phyloP scores from a whole-genome alignment of 192 early-diverging fungal genomes.

The Allomyces javanicus region DNA sequence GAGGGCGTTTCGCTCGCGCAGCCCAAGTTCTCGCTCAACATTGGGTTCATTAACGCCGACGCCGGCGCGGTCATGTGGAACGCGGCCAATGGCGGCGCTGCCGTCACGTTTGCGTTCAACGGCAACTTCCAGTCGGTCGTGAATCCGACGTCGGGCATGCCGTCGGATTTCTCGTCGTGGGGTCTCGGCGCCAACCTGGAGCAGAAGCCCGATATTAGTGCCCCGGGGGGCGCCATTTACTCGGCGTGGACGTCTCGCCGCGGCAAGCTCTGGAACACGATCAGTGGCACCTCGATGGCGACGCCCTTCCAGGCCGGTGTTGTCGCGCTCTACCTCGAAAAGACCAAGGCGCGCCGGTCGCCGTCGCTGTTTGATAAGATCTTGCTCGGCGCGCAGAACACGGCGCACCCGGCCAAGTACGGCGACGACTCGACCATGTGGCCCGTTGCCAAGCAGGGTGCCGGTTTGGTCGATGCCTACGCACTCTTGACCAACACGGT shows the following conservation, averaged over 20 bases:
- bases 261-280: slow-evolving; percentile 1
- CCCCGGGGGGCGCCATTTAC: slow-evolving; percentile 28
- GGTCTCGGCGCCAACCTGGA: slow-evolving; percentile 51
- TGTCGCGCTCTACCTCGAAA: slow-evolving; percentile 22
- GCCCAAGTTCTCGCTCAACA: slow-evolving; percentile 23
- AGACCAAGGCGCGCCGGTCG: not conserved
- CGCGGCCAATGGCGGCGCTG: slow-evolving; percentile 15
- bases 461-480: slow-evolving; percentile 28
- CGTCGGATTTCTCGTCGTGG: slow-evolving; percentile 52
- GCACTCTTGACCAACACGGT: slow-evolving; percentile 14
- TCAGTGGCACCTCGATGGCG: slow-evolving; percentile 41
- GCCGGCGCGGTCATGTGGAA: slow-evolving; percentile 26
- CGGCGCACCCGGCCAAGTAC: slow-evolving; percentile 13
- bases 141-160: slow-evolving; percentile 30
- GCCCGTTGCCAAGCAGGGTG: slow-evolving; percentile 18
- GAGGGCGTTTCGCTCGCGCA: slow-evolving; percentile 18
- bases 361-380: not conserved
- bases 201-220: slow-evolving; percentile 33
- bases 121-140: slow-evolving; percentile 17
- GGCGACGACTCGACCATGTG: slow-evolving; percentile 6
- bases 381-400: slow-evolving; percentile 2
- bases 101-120: slow-evolving; percentile 22
- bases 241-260: slow-evolving; percentile 6
- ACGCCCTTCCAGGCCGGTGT: slow-evolving; percentile 35
- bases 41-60: slow-evolving; percentile 27